phyloP scores from a whole-genome alignment of 257 asterid genomes.

The Mitragyna speciosa region DNA sequence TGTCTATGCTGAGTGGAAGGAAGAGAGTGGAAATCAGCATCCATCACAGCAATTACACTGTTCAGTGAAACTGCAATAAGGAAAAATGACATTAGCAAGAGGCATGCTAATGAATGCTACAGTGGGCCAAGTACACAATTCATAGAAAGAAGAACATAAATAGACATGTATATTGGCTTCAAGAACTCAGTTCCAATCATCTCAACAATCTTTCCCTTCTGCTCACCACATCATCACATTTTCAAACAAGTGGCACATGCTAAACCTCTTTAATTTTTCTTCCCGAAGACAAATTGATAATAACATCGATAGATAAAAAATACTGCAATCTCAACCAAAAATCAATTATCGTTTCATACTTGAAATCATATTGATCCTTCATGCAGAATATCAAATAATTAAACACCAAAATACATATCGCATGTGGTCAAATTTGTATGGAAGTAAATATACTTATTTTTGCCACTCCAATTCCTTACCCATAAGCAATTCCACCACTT shows the following conservation, averaged over 20 bases:
- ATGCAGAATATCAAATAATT: neutral
- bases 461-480: neutral
- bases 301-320: neutral
- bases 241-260: neutral
- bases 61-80: conserved; percentile 71
- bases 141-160: neutral
- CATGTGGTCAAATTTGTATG: neutral
- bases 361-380: neutral
- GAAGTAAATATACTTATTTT: neutral
- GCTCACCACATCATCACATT: neutral
- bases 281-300: neutral
- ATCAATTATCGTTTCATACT: neutral
- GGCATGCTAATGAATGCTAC: neutral
- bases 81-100: conserved; percentile 30
- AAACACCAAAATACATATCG: neutral
- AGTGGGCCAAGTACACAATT: neutral
- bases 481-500: neutral
- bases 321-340: neutral
- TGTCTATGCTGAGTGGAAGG: conserved; percentile 95
- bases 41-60: conserved; percentile 95
- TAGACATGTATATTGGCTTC: neutral
- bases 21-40: conserved; percentile 97
- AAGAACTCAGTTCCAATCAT: neutral
- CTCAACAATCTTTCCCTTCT: neutral
- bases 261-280: neutral